phyloP scores from a whole-genome alignment of 768 basidiomycete species.

The Pleurotus platypus region DNA sequence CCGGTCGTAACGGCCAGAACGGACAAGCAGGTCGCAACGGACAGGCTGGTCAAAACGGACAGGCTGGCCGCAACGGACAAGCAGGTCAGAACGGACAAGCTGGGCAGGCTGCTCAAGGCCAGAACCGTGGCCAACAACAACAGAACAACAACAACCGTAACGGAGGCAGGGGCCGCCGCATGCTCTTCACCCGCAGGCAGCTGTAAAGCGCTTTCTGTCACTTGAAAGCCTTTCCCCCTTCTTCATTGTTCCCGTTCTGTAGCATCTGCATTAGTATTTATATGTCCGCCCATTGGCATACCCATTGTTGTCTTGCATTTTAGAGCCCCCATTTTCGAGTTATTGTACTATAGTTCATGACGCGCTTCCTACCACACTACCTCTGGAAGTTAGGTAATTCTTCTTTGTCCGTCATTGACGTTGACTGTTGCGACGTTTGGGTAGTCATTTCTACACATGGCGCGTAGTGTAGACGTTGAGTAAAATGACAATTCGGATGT shows the following conservation, averaged over 20 bases:
- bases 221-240: neutral
- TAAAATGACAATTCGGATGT: constrained; percentile 8
- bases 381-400: constrained; percentile 9
- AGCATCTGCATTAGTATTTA: constrained; percentile 5
- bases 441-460: constrained; percentile 4
- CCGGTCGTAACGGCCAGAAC: neutral
- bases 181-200: constrained; percentile 4
- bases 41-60: neutral
- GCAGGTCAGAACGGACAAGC: neutral
- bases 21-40: neutral
- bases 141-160: constrained; percentile 4
- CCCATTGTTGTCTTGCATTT: neutral
- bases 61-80: neutral
- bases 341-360: constrained; percentile 8
- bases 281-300: neutral
- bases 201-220: constrained; percentile 2
- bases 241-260: constrained; percentile 1
- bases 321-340: constrained; percentile 7
- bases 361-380: constrained; percentile 1
- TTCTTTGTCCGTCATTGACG: constrained; percentile 8
- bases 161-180: constrained; percentile 4
- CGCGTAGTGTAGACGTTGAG: neutral
- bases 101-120: neutral
- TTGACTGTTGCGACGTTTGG: constrained; percentile 8
- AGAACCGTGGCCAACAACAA: neutral